A percentile compares a stretch with the other conserved stretches of the same genome.
These are phyloP conservation scores for Prillingera fragicola DNA, from an alignment of 1,284 basidiomycete species.

Conservation along the genomic window DNA sequence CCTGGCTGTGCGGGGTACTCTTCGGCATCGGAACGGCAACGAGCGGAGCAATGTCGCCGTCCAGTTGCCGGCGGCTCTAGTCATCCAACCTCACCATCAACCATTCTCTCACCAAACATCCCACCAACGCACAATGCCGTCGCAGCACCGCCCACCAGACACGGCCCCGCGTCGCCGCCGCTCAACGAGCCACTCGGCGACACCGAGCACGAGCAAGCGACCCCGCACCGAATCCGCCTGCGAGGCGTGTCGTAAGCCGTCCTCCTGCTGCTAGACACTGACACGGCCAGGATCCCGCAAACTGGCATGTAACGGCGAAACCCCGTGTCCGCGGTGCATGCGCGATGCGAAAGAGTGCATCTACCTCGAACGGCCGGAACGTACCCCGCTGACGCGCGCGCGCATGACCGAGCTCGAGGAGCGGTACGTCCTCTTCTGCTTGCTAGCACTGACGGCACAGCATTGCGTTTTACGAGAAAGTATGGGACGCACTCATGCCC, in stretches of 20 bases:
- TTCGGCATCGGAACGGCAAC: too few relatives aligned
- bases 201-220: not conserved
- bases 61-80: too few relatives aligned
- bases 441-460: too few relatives aligned
- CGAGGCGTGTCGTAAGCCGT: conserved; percentile 9
- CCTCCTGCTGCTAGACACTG: not conserved
- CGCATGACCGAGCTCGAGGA: conserved; percentile 26
- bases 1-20: too few relatives aligned
- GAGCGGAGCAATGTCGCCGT: too few relatives aligned
- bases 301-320: conserved; percentile 10
- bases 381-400: conserved; percentile 19
- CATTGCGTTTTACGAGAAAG: too few relatives aligned
- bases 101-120: too few relatives aligned
- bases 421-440: conserved; percentile 9
- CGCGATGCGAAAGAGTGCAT: conserved; percentile 11
- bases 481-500: too few relatives aligned
- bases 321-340: conserved; percentile 13
- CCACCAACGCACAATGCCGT: too few relatives aligned
- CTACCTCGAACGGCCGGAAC: conserved; percentile 4
- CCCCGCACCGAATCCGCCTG: conserved; percentile 1
- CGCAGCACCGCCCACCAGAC: too few relatives aligned
- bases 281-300: conserved; percentile 15
- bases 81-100: too few relatives aligned
- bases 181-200: not conserved
- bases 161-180: too few relatives aligned